Conservation (phyloP, 2,329 filamentous ascomycete species). For the Plenodomus tracheiphilus region DNA sequence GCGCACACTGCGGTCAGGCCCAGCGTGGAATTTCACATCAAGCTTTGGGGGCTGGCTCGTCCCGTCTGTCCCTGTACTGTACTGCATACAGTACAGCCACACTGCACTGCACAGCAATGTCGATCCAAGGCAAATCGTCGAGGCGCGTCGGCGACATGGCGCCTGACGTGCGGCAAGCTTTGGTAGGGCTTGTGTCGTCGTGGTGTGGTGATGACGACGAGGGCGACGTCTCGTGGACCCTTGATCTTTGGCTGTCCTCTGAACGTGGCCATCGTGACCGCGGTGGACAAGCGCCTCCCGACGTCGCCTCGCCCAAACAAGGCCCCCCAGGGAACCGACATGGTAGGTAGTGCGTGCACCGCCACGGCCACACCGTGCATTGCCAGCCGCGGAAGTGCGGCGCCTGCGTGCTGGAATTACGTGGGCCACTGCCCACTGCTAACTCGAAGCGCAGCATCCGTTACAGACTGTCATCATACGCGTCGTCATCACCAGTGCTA, state of each 20-base stretch:
- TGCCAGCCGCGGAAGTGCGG: slow-evolving; percentile 3
- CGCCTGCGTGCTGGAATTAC: slow-evolving; percentile 8
- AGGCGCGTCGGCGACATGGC: too few relatives aligned
- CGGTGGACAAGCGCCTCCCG: too few relatives aligned
- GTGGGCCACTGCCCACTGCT: slow-evolving; percentile 9
- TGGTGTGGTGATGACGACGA: too few relatives aligned
- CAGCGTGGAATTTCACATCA: not conserved
- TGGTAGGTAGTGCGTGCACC: slow-evolving; percentile 12
- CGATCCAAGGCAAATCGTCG: too few relatives aligned
- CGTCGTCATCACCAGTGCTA: slow-evolving; percentile 15
- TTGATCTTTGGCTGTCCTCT: not conserved
- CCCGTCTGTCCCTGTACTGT: not conserved
- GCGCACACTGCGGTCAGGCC: not conserved
- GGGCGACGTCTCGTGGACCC: not conserved
- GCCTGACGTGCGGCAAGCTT: too few relatives aligned
- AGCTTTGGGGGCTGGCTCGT: not conserved
- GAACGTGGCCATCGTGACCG: not conserved
- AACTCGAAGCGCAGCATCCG: slow-evolving; percentile 8
- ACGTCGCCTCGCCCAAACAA: too few relatives aligned
- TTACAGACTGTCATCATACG: slow-evolving; percentile 14
- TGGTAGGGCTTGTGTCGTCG: too few relatives aligned
- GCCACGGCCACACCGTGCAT: slow-evolving; percentile 1
- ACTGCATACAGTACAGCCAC: not conserved
- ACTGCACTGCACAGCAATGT: too few relatives aligned
- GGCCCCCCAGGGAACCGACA: too few relatives aligned